These are phyloP conservation scores for Camellia oleifera DNA, from an alignment of 179 eudicot species.

Conservation along the genomic window DNA sequence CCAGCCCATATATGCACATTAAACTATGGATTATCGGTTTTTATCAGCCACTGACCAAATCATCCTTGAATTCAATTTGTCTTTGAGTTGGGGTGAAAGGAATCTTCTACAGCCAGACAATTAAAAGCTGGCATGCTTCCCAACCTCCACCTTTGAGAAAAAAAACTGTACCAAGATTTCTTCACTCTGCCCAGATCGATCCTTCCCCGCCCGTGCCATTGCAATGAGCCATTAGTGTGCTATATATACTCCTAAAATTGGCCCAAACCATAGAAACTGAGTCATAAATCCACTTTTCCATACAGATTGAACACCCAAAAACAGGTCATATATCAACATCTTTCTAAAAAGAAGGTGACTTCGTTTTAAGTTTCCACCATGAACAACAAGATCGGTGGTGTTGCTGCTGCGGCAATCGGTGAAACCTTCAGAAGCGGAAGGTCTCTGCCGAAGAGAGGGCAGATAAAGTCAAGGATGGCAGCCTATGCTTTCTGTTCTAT, in stretches of 20 bases:
- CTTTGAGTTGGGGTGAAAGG: not conserved
- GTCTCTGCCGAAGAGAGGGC: conserved; percentile 58
- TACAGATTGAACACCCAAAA: conserved; percentile 4
- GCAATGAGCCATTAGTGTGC: conserved; percentile 5
- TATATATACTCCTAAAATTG: conserved; percentile 9
- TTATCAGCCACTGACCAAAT: conserved; percentile 5
- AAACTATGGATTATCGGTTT: not conserved
- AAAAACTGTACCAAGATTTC: conserved; percentile 7
- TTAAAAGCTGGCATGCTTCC: conserved; percentile 38
- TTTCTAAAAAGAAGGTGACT: conserved; percentile 3
- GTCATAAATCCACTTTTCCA: not conserved
- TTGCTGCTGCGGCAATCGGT: conserved; percentile 23
- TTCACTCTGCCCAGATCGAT: too few species aligned
- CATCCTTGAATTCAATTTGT: conserved; percentile 9
- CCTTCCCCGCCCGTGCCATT: conserved; percentile 7
- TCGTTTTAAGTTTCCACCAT: conserved; percentile 10
- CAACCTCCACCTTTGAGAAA: conserved; percentile 15
- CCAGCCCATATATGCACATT: not conserved
- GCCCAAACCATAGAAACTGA: conserved; percentile 6
- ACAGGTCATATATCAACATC: not conserved
- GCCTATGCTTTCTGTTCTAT: conserved; percentile 43
- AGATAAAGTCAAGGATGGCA: conserved; percentile 55
- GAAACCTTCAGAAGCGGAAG: conserved; percentile 18
- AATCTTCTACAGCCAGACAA: conserved; percentile 13
- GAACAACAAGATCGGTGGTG: conserved; percentile 28